Evolutionary conservation across 2,329 filamentous ascomycete genomes (phyloP).

Genomic region (Didymosphaeria variabile): DNA sequence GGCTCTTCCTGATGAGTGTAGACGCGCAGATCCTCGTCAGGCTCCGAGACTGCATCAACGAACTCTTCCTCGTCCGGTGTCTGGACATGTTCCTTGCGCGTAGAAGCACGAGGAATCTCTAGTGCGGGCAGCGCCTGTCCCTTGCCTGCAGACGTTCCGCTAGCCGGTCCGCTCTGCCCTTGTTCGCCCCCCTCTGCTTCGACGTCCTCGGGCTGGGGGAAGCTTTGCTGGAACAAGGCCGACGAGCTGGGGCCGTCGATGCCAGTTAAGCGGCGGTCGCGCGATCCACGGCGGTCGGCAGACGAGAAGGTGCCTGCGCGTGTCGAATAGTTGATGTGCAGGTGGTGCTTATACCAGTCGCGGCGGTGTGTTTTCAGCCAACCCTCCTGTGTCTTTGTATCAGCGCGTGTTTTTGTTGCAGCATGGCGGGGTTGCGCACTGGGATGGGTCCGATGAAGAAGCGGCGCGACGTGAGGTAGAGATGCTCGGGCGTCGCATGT

Average conservation of each 20-base stretch:
- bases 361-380: conserved; percentile 71
- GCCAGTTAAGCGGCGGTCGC: conserved; percentile 54
- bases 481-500: conserved; percentile 68
- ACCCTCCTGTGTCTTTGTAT: conserved; percentile 54
- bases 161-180: conserved; percentile 21
- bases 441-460: conserved; percentile 73
- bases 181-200: conserved; percentile 38
- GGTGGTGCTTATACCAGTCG: conserved; percentile 67
- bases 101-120: conserved; percentile 38
- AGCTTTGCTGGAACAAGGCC: conserved; percentile 51
- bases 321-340: conserved; percentile 55
- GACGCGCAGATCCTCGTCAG: conserved; percentile 34
- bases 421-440: conserved; percentile 30
- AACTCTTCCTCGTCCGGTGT: conserved; percentile 31
- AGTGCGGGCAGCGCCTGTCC: conserved; percentile 39
- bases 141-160: conserved; percentile 28
- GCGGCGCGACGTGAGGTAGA: conserved; percentile 68
- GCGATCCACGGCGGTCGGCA: conserved; percentile 52
- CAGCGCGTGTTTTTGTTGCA: conserved; percentile 20
- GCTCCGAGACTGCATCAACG: conserved; percentile 44
- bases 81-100: conserved; percentile 33
- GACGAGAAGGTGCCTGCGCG: conserved; percentile 62
- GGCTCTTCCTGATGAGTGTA: conserved; percentile 27
- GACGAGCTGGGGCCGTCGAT: conserved; percentile 52
- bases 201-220: conserved; percentile 52